These are phyloP conservation scores for Alternaria sp. DNA, from an alignment of 2,329 filamentous ascomycete species.

Conservation along the genomic window DNA sequence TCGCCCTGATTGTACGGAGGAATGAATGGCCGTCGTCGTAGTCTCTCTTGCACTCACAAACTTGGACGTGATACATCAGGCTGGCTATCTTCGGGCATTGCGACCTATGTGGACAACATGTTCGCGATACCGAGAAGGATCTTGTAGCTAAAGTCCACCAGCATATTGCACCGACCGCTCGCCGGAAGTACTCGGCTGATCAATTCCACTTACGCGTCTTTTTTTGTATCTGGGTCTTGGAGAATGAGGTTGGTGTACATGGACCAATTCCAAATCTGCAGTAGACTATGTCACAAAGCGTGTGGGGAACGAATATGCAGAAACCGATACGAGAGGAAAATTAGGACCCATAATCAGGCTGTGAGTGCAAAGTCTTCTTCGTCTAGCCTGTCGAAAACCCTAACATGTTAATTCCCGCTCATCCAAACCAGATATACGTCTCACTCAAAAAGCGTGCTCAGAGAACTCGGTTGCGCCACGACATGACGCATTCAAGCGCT, in stretches of 20 bases:
- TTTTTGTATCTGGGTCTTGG: too few relatives aligned
- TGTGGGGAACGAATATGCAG: not conserved
- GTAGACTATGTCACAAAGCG: not conserved
- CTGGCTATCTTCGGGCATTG: too few relatives aligned
- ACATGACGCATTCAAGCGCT: not conserved
- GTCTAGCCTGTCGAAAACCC: not conserved
- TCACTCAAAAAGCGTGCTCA: not conserved
- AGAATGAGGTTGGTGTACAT: not conserved
- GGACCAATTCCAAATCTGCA: not conserved
- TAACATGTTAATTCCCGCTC: not conserved
- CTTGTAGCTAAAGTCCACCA: too few relatives aligned
- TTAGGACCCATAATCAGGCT: not conserved
- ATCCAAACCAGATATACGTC: not conserved
- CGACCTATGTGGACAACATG: too few relatives aligned
- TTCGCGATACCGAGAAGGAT: too few relatives aligned
- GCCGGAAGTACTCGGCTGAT: too few relatives aligned
- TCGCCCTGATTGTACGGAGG: not conserved
- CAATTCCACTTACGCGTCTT: too few relatives aligned
- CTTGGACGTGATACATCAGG: too few relatives aligned
- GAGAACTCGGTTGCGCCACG: not conserved
- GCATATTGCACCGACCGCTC: too few relatives aligned
- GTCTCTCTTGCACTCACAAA: too few relatives aligned
- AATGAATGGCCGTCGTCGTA: not conserved
- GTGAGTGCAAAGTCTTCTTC: not conserved
- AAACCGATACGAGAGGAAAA: not conserved